These are phyloP conservation scores for Kondoa subrosea DNA, from an alignment of 768 basidiomycete genomes.

Conservation along the genomic window DNA sequence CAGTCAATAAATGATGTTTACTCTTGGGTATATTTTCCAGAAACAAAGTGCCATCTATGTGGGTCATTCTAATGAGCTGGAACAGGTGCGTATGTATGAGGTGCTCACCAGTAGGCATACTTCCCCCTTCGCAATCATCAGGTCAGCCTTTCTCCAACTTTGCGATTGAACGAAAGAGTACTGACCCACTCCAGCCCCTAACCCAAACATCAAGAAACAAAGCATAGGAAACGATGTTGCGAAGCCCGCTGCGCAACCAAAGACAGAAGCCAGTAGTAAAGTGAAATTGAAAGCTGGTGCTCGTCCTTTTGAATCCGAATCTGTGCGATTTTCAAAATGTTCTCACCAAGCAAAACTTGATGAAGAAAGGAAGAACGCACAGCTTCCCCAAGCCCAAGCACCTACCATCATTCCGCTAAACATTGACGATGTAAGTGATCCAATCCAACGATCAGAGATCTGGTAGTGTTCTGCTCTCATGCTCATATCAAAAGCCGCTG, in stretches of 20 bases:
- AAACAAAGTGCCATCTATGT: conserved; percentile 82
- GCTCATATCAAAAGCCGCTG: background rate
- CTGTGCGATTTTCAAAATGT: conserved; percentile 29
- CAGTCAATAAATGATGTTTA: conserved; percentile 83
- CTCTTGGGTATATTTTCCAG: conserved; percentile 81
- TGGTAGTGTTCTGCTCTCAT: conserved; percentile 47
- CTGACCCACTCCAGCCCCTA: conserved; percentile 82
- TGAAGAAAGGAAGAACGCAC: conserved; percentile 35
- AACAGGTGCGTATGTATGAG: background rate
- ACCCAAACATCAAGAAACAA: conserved; percentile 61
- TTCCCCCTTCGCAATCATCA: no score
- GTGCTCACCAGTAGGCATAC: background rate
- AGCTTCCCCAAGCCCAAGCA: conserved; percentile 50
- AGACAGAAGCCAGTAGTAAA: conserved; percentile 71
- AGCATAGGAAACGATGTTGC: conserved; percentile 50
- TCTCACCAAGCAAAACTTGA: background rate
- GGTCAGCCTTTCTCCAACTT: no score
- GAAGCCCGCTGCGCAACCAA: conserved; percentile 65
- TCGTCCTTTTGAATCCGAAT: conserved; percentile 76
- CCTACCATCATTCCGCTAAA: conserved; percentile 83
- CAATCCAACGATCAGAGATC: conserved; percentile 58
- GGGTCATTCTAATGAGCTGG: conserved; percentile 63
- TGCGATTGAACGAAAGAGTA: background rate
- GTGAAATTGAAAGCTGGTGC: conserved; percentile 83
- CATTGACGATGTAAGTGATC: conserved; percentile 67